Evolutionary conservation across 352 stramenopile species (phyloP).

Genomic region (Pythium myriotylum): DNA sequence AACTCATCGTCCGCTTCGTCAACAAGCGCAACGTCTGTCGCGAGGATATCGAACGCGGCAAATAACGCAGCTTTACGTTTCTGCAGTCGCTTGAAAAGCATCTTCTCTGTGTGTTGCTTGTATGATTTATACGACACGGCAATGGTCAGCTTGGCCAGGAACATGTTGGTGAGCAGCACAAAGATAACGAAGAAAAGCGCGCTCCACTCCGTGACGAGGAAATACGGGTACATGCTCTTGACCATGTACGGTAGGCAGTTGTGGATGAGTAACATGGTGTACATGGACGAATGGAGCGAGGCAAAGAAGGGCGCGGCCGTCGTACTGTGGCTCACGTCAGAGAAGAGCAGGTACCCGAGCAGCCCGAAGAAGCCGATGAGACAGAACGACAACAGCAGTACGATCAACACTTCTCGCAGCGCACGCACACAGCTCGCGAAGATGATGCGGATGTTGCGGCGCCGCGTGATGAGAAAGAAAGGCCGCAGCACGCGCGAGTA

Average conservation of each 20-base stretch:
- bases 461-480: slow-evolving; percentile 80
- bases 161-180: slow-evolving; percentile 78
- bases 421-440: slow-evolving; percentile 82
- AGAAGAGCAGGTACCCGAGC: slow-evolving; percentile 78
- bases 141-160: slow-evolving; percentile 85
- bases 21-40: slow-evolving; percentile 55
- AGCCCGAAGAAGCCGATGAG: slow-evolving; percentile 82
- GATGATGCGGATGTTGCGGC: slow-evolving; percentile 84
- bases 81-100: slow-evolving; percentile 85
- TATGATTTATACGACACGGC: slow-evolving; percentile 85
- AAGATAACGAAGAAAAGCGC: slow-evolving; percentile 81
- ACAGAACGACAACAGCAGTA: slow-evolving; percentile 70
- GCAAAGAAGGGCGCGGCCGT: slow-evolving; percentile 62
- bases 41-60: slow-evolving; percentile 78
- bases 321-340: slow-evolving; percentile 54
- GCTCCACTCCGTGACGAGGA: slow-evolving; percentile 76
- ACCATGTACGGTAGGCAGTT: slow-evolving; percentile 83
- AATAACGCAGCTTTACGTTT: slow-evolving; percentile 82
- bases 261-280: slow-evolving; percentile 83
- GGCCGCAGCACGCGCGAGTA: slow-evolving; percentile 69
- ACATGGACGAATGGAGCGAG: slow-evolving; percentile 71
- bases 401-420: slow-evolving; percentile 68
- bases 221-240: slow-evolving; percentile 85
- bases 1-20: slow-evolving; percentile 22
- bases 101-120: slow-evolving; percentile 85